These are phyloP conservation scores for Cladophialophora bantiana DNA, from an alignment of 2,329 filamentous ascomycete species.

Conservation along the genomic window DNA sequence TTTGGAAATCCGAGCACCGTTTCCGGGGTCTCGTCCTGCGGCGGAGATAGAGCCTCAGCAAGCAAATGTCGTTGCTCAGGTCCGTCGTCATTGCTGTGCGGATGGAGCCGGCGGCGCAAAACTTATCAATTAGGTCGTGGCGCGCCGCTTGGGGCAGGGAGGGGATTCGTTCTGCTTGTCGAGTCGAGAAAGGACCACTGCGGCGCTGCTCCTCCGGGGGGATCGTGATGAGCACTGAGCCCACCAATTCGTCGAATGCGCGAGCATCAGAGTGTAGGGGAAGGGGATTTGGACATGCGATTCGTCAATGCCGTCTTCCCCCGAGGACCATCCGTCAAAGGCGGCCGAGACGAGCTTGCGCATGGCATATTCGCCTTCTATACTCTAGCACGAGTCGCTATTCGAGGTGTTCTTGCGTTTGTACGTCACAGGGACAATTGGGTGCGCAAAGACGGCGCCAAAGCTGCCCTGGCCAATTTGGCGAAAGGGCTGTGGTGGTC, in stretches of 20 bases:
- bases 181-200: neutral
- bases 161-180: neutral
- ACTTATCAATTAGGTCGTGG: neutral
- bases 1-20: neutral
- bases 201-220: neutral
- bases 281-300: neutral
- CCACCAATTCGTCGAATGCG: neutral
- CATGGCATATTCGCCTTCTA: conserved; percentile 9
- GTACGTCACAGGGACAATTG: neutral
- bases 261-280: neutral
- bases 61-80: neutral
- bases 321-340: neutral
- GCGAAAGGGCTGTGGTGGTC: neutral
- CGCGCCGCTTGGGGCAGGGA: neutral
- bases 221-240: neutral
- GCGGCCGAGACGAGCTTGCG: neutral
- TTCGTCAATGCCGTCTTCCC: neutral
- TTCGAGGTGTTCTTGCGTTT: neutral
- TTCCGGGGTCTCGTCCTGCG: neutral
- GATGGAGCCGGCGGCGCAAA: neutral
- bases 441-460: conserved; percentile 6
- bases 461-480: neutral
- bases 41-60: neutral
- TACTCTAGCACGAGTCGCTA: neutral
- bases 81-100: neutral